Conservation (phyloP, 83 land plant species). For the Larix sibirica region DNA sequence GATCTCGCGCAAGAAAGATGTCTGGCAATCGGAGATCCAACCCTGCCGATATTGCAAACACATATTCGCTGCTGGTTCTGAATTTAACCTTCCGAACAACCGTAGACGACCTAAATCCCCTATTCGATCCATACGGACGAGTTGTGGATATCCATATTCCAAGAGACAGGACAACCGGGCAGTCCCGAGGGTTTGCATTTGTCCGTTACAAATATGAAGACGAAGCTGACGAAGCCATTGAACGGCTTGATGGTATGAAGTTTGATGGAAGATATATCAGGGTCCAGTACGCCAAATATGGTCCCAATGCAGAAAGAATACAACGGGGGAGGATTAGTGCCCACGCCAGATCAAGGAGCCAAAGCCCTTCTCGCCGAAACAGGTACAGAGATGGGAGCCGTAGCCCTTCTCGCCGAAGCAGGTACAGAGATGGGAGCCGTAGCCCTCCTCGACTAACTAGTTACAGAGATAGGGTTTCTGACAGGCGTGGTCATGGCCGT, state of each 20-base stretch:
- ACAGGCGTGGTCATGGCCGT: constrained; percentile 42
- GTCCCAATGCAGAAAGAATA: constrained; percentile 72
- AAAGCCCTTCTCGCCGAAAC: constrained; percentile 45
- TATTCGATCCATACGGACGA: not conserved
- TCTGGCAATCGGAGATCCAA: no score
- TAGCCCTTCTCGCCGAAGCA: no score
- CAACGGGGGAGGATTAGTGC: constrained; percentile 67
- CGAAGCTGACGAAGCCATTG: constrained; percentile 84
- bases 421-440: no score
- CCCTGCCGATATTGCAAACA: no score
- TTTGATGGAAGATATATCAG: constrained; percentile 78
- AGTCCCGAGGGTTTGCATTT: constrained; percentile 86
- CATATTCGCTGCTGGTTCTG: not conserved
- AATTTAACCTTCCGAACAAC: not conserved
- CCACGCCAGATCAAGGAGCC: constrained; percentile 60
- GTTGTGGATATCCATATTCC: not conserved
- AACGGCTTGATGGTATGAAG: constrained; percentile 71
- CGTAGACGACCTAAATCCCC: not conserved
- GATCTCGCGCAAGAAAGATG: no score
- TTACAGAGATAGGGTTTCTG: constrained; percentile 25
- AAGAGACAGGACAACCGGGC: constrained; percentile 55
- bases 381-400: constrained; percentile 26
- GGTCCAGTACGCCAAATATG: constrained; percentile 88
- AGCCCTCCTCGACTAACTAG: not conserved
- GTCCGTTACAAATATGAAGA: constrained; percentile 84